These are phyloP conservation scores for Umbelopsis ramanniana DNA, from an alignment of 192 early-diverging fungal genomes.

Conservation along the genomic window DNA sequence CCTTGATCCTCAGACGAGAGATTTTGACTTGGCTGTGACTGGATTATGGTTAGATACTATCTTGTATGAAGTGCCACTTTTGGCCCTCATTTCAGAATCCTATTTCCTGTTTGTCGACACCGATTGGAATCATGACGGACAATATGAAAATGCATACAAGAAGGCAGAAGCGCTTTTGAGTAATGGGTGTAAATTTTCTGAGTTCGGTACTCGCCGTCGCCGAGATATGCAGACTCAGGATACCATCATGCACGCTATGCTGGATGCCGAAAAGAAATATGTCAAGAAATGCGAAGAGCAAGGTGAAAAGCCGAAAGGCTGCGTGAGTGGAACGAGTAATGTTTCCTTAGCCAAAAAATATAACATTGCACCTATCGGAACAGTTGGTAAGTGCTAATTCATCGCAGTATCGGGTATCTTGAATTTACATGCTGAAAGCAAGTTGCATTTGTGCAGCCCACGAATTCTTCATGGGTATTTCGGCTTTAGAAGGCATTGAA, in stretches of 20 bases:
- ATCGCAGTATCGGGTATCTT: not conserved
- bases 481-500: constrained; percentile 64
- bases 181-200: constrained; percentile 71
- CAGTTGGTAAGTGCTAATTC: constrained; percentile 39
- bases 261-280: constrained; percentile 18
- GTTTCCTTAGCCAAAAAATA: constrained; percentile 64
- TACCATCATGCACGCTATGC: constrained; percentile 58
- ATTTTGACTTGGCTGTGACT: constrained; percentile 51
- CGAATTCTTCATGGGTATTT: constrained; percentile 79
- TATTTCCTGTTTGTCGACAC: constrained; percentile 70
- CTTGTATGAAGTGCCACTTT: constrained; percentile 75
- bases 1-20: constrained; percentile 19
- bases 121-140: constrained; percentile 70
- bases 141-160: constrained; percentile 50
- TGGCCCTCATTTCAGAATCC: constrained; percentile 72
- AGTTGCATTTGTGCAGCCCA: constrained; percentile 60
- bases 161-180: constrained; percentile 58
- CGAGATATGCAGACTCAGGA: constrained; percentile 70
- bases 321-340: constrained; percentile 71
- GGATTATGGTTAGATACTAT: constrained; percentile 76
- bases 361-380: constrained; percentile 47
- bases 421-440: not conserved
- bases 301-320: constrained; percentile 41
- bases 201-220: constrained; percentile 79
- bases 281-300: constrained; percentile 21